phyloP scores from a whole-genome alignment of 2,329 filamentous ascomycete genomes.

The Nemania serpens region DNA sequence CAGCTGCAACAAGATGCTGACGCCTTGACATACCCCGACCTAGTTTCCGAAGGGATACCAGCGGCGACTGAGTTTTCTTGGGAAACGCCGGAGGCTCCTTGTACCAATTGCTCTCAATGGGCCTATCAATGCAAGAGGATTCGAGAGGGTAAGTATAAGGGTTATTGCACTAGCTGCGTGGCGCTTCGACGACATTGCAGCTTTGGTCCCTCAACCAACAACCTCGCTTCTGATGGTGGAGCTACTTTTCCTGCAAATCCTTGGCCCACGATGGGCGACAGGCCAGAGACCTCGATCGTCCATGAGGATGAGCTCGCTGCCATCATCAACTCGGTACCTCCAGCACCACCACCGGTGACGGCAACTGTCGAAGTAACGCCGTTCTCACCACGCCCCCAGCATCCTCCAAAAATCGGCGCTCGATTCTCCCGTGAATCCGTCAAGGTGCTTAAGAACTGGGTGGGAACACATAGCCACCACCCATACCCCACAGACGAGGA shows the following conservation, averaged over 20 bases:
- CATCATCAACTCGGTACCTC: constrained; percentile 30
- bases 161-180: constrained; percentile 67
- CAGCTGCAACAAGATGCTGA: constrained; percentile 44
- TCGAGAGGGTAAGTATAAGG: constrained; percentile 61
- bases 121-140: constrained; percentile 65
- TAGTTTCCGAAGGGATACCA: constrained; percentile 35
- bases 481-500: constrained; percentile 90
- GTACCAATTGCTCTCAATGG: constrained; percentile 55
- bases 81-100: constrained; percentile 54
- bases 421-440: constrained; percentile 82
- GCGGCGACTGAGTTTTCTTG: constrained; percentile 44
- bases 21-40: constrained; percentile 39
- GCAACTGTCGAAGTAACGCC: constrained; percentile 34
- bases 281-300: constrained; percentile 46
- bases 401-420: constrained; percentile 66
- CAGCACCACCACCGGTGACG: constrained; percentile 20
- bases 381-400: constrained; percentile 36
- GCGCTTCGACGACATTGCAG: constrained; percentile 64
- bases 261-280: constrained; percentile 52
- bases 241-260: constrained; percentile 52
- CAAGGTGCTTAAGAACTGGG: constrained; percentile 82
- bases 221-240: constrained; percentile 41
- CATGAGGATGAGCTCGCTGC: constrained; percentile 44
- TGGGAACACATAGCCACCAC: constrained; percentile 76
- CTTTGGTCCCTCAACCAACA: constrained; percentile 49